Percentiles rank a stretch among this genome's conserved stretches.
Evolutionary conservation across 75 land plant species (phyloP).

Genomic region (Pseudotsuga menziesii): DNA sequence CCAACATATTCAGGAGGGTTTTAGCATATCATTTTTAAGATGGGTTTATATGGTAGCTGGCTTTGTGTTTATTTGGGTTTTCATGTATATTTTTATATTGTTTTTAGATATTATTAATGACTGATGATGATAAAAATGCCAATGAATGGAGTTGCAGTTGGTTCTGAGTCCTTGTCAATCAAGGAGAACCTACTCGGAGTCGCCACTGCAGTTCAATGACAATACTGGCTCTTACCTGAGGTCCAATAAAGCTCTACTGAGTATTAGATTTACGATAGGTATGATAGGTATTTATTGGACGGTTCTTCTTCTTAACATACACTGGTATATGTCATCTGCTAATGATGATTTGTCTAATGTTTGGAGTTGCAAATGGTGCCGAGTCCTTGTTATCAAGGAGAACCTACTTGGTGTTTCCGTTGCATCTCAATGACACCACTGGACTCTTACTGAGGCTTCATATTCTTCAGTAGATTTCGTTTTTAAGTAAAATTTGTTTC

Average conservation of each 20-base stretch:
- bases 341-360: neutral
- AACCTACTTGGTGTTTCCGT: neutral
- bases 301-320: too few relatives aligned
- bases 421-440: neutral
- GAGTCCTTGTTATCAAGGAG: conserved; percentile 2
- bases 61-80: too few relatives aligned
- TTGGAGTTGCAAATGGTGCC: neutral
- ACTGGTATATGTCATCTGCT: neutral
- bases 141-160: neutral
- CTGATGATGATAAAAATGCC: conserved; percentile 1
- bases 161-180: conserved; percentile 4
- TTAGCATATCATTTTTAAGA: too few relatives aligned
- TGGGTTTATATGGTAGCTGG: too few relatives aligned
- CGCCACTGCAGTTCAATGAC: conserved; percentile 5
- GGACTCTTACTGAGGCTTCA: neutral
- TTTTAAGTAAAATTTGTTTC: too few relatives aligned
- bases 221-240: neutral
- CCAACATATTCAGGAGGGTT: too few relatives aligned
- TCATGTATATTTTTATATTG: neutral
- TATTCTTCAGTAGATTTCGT: neutral
- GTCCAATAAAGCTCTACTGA: neutral
- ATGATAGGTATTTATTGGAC: too few relatives aligned
- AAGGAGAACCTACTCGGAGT: conserved; percentile 14
- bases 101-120: neutral
- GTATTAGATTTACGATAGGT: too few relatives aligned